Evolutionary conservation across 768 basidiomycete genomes (phyloP).

Genomic region (Tulasnella sp.): DNA sequence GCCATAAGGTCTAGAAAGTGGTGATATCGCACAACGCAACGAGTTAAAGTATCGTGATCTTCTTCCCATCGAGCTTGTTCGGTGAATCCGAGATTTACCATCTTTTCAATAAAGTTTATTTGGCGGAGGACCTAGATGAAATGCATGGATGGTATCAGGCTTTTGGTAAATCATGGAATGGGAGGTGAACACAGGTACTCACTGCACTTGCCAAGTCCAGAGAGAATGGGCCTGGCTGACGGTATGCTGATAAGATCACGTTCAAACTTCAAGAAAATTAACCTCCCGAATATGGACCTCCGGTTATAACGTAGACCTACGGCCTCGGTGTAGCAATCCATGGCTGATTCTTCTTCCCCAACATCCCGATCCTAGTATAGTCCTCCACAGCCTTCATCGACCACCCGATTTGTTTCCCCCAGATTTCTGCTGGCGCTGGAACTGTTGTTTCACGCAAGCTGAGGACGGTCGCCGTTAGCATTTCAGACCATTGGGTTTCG

Average conservation of each 20-base stretch:
- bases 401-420: background rate
- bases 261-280: slow-evolving; percentile 49
- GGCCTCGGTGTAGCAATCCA: background rate
- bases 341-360: background rate
- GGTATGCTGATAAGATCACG: slow-evolving; percentile 70
- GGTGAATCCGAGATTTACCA: slow-evolving; percentile 22
- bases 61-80: slow-evolving; percentile 27
- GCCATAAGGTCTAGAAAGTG: slow-evolving; percentile 24
- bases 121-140: slow-evolving; percentile 21
- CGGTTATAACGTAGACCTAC: background rate
- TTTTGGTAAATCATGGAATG: too few relatives aligned
- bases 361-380: background rate
- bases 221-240: slow-evolving; percentile 46
- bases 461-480: background rate
- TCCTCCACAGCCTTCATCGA: background rate
- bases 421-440: background rate
- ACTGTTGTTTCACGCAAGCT: background rate
- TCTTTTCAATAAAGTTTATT: slow-evolving; percentile 22
- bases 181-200: background rate
- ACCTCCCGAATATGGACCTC: slow-evolving; percentile 27
- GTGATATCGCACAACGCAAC: slow-evolving; percentile 23
- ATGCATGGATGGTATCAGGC: background rate
- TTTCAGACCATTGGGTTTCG: background rate
- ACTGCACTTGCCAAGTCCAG: slow-evolving; percentile 21
- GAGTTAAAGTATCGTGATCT: slow-evolving; percentile 25